These are phyloP conservation scores for Blastocystis sp. DNA, from an alignment of 352 stramenopile genomes.

Conservation along the genomic window DNA sequence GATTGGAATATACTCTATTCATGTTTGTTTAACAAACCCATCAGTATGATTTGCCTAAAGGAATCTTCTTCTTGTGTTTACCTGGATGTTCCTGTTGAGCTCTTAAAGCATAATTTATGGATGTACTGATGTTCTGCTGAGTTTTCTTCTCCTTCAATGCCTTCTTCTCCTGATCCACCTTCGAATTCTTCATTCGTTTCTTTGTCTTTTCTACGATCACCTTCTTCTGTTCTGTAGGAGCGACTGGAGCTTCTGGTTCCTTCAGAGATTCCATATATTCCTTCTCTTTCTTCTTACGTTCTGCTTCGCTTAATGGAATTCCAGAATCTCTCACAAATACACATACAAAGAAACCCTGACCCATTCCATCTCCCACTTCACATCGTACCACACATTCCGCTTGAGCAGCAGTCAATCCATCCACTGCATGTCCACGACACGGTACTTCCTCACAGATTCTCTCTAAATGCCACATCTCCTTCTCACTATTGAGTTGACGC, in stretches of 20 bases:
- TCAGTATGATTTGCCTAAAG: not conserved
- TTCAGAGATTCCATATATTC: not conserved
- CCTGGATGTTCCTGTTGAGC: not conserved
- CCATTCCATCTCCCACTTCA: slow-evolving; percentile 28
- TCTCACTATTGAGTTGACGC: not conserved
- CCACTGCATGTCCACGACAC: not conserved
- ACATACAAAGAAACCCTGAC: slow-evolving; percentile 60
- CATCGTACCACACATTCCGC: slow-evolving; percentile 14
- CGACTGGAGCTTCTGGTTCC: not conserved
- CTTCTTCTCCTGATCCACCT: slow-evolving; percentile 1
- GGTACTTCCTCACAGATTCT: not conserved
- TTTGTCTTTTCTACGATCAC: not conserved
- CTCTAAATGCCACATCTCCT: not conserved
- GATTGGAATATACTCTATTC: not conserved
- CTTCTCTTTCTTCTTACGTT: slow-evolving; percentile 15
- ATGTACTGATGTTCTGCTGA: not conserved
- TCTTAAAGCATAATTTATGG: not conserved
- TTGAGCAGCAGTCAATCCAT: slow-evolving; percentile 18
- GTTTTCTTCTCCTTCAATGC: not conserved
- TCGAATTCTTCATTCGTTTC: not conserved
- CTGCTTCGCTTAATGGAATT: not conserved
- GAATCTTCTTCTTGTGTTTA: not conserved
- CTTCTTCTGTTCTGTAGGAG: not conserved
- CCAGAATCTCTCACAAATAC: slow-evolving; percentile 10
- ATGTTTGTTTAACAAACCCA: not conserved